These are phyloP conservation scores for Lactarius evosmus DNA, from an alignment of 768 basidiomycete genomes.

Conservation along the genomic window DNA sequence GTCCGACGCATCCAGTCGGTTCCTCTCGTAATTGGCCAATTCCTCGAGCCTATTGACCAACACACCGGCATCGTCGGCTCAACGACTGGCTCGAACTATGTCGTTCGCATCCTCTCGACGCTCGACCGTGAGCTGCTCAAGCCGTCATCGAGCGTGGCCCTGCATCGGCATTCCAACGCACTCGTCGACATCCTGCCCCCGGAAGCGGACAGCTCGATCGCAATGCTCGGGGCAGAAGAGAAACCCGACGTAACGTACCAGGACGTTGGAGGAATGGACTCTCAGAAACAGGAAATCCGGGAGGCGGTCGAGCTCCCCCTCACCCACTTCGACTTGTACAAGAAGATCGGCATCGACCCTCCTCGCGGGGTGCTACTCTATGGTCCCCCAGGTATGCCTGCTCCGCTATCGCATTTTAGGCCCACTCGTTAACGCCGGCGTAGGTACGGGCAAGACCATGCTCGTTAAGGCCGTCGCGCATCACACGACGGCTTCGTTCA, in stretches of 20 bases:
- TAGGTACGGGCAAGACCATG: slow-evolving; percentile 98
- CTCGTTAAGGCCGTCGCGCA: slow-evolving; percentile 99
- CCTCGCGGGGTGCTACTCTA: slow-evolving; percentile 95
- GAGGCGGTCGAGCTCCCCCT: slow-evolving; percentile 97
- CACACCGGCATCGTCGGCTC: slow-evolving; percentile 95
- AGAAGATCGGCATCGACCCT: slow-evolving; percentile 99
- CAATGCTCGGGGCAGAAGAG: slow-evolving; percentile 93
- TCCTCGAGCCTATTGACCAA: slow-evolving; percentile 98
- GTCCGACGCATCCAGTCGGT: slow-evolving; percentile 99
- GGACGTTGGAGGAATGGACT: slow-evolving; percentile 96
- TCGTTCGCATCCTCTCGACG: slow-evolving; percentile 95
- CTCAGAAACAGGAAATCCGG: slow-evolving; percentile 97
- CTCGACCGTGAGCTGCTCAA: slow-evolving; percentile 96
- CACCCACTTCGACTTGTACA: slow-evolving; percentile 97
- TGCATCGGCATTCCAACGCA: slow-evolving; percentile 98
- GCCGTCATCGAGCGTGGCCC: slow-evolving; percentile 95
- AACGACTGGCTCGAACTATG: slow-evolving; percentile 97
- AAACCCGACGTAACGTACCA: slow-evolving; percentile 91
- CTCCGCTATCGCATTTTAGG: background rate
- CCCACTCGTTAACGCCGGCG: background rate
- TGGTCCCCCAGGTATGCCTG: slow-evolving; percentile 79
- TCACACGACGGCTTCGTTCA: slow-evolving; percentile 95
- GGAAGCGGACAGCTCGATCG: slow-evolving; percentile 95
- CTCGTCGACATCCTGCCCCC: slow-evolving; percentile 98
- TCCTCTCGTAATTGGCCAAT: slow-evolving; percentile 98